These are phyloP conservation scores for Macrolepiota fuliginosa DNA, from an alignment of 768 basidiomycete genomes.

Conservation along the genomic window DNA sequence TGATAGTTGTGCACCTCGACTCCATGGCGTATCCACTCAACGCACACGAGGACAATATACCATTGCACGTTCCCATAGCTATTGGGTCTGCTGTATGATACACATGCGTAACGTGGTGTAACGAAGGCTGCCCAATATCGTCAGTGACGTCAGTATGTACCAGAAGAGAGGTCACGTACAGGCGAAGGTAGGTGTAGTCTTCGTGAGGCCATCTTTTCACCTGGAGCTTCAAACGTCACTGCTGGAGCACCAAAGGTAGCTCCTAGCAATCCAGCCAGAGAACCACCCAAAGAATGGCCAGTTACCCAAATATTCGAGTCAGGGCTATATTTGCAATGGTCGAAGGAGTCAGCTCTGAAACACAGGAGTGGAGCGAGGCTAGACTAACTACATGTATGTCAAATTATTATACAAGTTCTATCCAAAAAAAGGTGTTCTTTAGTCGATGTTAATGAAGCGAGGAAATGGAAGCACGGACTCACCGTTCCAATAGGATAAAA, in stretches of 20 bases:
- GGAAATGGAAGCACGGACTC: slow-evolving; percentile 25
- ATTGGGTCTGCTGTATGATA: slow-evolving; percentile 96
- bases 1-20: slow-evolving; percentile 40
- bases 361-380: not conserved
- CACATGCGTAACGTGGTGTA: slow-evolving; percentile 82
- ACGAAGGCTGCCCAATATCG: slow-evolving; percentile 49
- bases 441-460: not conserved
- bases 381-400: slow-evolving; percentile 74
- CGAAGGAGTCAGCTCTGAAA: not conserved
- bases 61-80: slow-evolving; percentile 86
- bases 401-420: slow-evolving; percentile 95
- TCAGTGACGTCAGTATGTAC: not conserved
- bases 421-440: not conserved
- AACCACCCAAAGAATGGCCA: slow-evolving; percentile 71
- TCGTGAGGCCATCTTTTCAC: slow-evolving; percentile 75
- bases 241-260: slow-evolving; percentile 87
- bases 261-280: slow-evolving; percentile 80
- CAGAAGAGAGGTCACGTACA: slow-evolving; percentile 36
- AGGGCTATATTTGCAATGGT: slow-evolving; percentile 41
- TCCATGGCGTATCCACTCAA: slow-evolving; percentile 91
- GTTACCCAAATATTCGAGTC: slow-evolving; percentile 86
- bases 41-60: slow-evolving; percentile 76
- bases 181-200: slow-evolving; percentile 87
- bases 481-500: slow-evolving; percentile 93
- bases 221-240: slow-evolving; percentile 88